Base-by-base conservation (phyloP, 1,139 yeast genomes). In the Saccharomyces hybrid region DNA sequence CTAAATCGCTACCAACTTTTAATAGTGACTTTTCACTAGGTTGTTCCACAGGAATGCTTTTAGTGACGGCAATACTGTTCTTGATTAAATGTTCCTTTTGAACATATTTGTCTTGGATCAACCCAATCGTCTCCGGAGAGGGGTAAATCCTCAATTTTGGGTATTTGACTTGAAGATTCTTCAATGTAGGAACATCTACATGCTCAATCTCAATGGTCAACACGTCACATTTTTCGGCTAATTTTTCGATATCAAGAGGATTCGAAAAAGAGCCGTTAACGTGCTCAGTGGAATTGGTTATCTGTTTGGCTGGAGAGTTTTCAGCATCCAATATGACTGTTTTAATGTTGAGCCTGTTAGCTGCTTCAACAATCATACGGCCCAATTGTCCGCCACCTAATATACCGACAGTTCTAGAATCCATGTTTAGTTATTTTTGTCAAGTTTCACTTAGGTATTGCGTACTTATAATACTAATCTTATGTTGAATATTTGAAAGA, bases 301-400 rank as follows among this genome's bases (percentile, higher is more conserved):
- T 90, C 73, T 90, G 97, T 71, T 90, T 93, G 3, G 99, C 99
- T 5, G 98, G 97, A 2, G 96, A 78, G 60, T 80, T 77, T 41
- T 83, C 83, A 8, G 88, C 96, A 70, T 93, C 99, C 56, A 93
- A 78, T 56, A 93, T 78, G 44, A 88, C 75, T 2, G 98, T 91
- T 64, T 86, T 84, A 65, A 93, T 77, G 70, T 93, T 93, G 56
- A 93, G 77, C 59, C 99, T 80, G 71, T 84, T 88, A 11, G 99
- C 99, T 20, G 98, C 96, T 71, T 95, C 99, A 25, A 93, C 97
- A 60, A 95, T 80, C 99, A 93, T 93, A 65, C 99, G 97, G 67
- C 99, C 99, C 50, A 93, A 80, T 73, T 93, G 99, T 73, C 99
- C 99, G 53, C 99, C 99, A 52, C 97, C 99, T 53, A 93, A 78